Evolutionary conservation across 2,329 filamentous ascomycete genomes (phyloP), one percentile per base, ranked within the genome.

Genomic region (Nannizziopsis arthrosporioides): DNA sequence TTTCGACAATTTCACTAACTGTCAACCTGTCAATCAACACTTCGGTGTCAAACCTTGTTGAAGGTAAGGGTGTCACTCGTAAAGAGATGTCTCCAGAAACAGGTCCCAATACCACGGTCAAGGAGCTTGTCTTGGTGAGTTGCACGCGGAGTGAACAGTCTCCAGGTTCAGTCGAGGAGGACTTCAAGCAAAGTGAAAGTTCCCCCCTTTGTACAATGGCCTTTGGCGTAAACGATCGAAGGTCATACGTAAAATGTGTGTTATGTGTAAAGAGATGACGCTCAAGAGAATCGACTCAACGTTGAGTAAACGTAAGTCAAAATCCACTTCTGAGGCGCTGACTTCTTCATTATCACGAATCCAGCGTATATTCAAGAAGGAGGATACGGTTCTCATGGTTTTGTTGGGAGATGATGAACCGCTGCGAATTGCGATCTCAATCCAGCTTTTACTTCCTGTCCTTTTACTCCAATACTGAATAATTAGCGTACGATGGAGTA

Each of bases 391-490:
- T 27, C 63, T 61, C 38, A 60, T 59, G 43, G 62, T 66, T 49
- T n/a, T 2, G 9, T 30, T 8, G 14, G n/a, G 15, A 14, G 39
- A n/a, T 55, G 61, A 30, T 58, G 53, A 51, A 61, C 70, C 30
- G 82, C 82, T 59, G 81, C 88, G 40, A 32, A 94, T 77, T 8
- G 88, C 89, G 44, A 98, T 73, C 54, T 96, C 82, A 42, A 98
- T 73, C 90, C 92, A 98, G 62, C 81, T 94, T 69, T 93, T 94
- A 12, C 77, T 73, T 0, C 78, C 78, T 49, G 75, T 73, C 57
- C 81, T 78, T 44, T 77, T 75, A 12, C 77, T 73, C 92, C 92
- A 98, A 66, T 98, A 98, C 59, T 95, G 89, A 31, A 98, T 77
- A 8, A 88, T 80, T 50, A 98, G 70, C 22, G 83, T 83, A 51